Base-by-base conservation (phyloP, 441 rosid genomes). In the Pelargonium exstipulatum region DNA sequence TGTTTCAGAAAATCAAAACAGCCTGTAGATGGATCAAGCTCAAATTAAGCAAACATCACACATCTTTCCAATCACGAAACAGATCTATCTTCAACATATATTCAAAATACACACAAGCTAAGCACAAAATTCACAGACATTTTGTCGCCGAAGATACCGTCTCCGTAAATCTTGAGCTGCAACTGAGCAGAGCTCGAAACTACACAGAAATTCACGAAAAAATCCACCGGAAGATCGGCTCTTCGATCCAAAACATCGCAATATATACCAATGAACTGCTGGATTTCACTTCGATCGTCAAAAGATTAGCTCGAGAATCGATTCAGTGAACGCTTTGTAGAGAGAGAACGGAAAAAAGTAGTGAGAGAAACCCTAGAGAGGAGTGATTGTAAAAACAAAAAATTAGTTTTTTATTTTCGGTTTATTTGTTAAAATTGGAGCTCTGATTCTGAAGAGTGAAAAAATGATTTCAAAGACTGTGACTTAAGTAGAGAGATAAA, bases 121-220 rank as follows among this genome's bases (percentile, higher is more conserved):
- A 46, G 32, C 66, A 26, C 46, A 48, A 63, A 70, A 32, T 29
- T 70, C 20, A n/a, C 73, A 29, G 32, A 70, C 73, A 63, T 62
- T 70, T 48, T 3, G 3, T 37, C 32, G 43, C 17, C 48, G 14
- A 7, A 7, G 14, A 9, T 2, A 29, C 0, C 43, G 9, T 8
- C 43, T 7, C 65, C 65, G 29, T 61, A 40, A 17, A 62, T 70
- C 45, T 48, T 43, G 14, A 70, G 35, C 61, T 62, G 9, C 14
- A 8, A 4, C 10, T 10, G 37, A 12, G 24, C 24, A 8, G 20
- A 70, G 68, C 68, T 48, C 62, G 12, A 63, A 62, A 45, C 46
- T 53, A 29, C 61, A 46, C 26, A n/a, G 29, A 61, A 42, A 37
- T 13, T 3, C 40, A 37, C 72, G 5, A 9, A 55, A 35, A 5